phyloP scores from a whole-genome alignment of 1,139 yeast genomes.

The Geotrichum reessii region DNA sequence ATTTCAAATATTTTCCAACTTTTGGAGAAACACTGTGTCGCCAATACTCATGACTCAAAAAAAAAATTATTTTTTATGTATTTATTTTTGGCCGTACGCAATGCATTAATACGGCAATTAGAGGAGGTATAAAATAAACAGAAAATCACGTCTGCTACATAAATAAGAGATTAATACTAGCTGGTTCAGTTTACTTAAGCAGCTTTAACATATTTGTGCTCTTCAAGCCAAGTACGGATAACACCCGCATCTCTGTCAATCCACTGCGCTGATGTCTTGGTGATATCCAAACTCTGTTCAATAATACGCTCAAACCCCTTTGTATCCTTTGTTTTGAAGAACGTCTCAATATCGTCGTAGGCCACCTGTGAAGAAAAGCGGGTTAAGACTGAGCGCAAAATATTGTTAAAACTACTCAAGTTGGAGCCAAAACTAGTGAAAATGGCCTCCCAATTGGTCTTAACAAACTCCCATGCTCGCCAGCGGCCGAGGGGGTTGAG shows the following conservation, averaged over 20 bases:
- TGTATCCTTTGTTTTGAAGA: conserved; percentile 52
- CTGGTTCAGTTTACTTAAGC: neutral
- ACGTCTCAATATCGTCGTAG: conserved; percentile 43
- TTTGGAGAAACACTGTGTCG: too few species aligned
- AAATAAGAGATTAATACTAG: too few species aligned
- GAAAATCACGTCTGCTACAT: too few species aligned
- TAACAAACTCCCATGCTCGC: conserved; percentile 52
- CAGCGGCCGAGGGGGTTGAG: conserved; percentile 47
- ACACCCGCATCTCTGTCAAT: conserved; percentile 30
- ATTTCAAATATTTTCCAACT: too few species aligned
- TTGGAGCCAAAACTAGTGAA: conserved; percentile 48
- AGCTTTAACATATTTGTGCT: conserved; percentile 18
- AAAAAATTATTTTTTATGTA: too few species aligned
- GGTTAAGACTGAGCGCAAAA: conserved; percentile 49
- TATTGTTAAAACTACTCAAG: conserved; percentile 60
- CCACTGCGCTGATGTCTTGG: conserved; percentile 32
- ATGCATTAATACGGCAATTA: too few species aligned
- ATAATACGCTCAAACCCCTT: conserved; percentile 37
- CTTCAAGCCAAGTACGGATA: conserved; percentile 34
- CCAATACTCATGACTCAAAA: too few species aligned
- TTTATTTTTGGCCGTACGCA: too few species aligned
- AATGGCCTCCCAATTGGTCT: conserved; percentile 48
- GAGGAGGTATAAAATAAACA: too few species aligned
- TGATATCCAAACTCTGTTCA: conserved; percentile 32
- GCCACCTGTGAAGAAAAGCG: conserved; percentile 45